Conservation (phyloP, 75 land plant species). For the Pinus taeda region DNA sequence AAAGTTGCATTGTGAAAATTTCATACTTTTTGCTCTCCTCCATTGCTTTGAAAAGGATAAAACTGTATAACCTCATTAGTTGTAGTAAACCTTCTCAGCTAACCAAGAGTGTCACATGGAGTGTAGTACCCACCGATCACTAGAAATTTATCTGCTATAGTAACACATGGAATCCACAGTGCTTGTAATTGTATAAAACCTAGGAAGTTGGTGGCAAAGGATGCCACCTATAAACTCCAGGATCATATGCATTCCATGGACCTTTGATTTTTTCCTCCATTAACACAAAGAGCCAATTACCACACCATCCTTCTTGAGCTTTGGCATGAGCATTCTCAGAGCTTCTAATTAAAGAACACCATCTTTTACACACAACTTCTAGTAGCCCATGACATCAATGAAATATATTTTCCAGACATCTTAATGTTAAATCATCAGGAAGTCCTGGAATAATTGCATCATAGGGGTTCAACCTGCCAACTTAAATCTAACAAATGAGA, state of each 20-base stretch:
- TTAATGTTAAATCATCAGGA: constrained; percentile 25
- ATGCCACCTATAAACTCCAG: constrained; percentile 26
- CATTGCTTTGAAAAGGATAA: constrained; percentile 26
- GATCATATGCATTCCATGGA: constrained; percentile 23
- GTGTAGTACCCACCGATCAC: constrained; percentile 29
- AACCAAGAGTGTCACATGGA: constrained; percentile 11
- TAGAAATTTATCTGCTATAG: constrained; percentile 21
- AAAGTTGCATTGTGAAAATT: constrained; percentile 27
- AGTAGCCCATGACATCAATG: constrained; percentile 24
- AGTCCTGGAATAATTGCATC: constrained; percentile 25
- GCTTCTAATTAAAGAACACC: constrained; percentile 18
- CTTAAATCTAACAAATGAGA: background rate
- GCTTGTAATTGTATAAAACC: constrained; percentile 7
- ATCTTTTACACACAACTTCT: constrained; percentile 27
- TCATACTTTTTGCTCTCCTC: constrained; percentile 22
- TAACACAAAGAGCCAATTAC: constrained; percentile 24
- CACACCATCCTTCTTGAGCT: constrained; percentile 19
- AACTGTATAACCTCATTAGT: constrained; percentile 29
- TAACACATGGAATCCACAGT: constrained; percentile 22
- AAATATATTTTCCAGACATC: constrained; percentile 18
- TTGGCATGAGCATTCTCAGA: constrained; percentile 20
- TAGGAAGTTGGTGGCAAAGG: constrained; percentile 24
- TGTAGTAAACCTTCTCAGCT: constrained; percentile 18
- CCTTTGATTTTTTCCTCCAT: constrained; percentile 28
- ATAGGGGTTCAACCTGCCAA: background rate